phyloP scores from a whole-genome alignment of 2,329 filamentous ascomycete genomes.

The Microsporum audouinii region DNA sequence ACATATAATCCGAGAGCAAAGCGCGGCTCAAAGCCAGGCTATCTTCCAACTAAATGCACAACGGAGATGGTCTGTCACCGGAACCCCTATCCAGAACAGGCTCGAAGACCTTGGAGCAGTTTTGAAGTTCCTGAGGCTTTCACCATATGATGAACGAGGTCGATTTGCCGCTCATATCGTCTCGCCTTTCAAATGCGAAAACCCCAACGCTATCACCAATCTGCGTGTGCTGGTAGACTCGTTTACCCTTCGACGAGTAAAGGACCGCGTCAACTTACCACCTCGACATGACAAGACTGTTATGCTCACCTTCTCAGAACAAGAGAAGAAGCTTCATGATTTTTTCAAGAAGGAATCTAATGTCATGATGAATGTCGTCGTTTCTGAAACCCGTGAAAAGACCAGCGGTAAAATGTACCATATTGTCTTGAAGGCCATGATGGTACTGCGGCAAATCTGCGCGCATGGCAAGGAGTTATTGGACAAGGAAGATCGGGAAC shows the following conservation, averaged over 20 bases:
- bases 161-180: conserved; percentile 73
- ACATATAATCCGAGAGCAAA: conserved; percentile 81
- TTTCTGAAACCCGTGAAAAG: conserved; percentile 51
- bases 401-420: conserved; percentile 82
- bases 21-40: conserved; percentile 70
- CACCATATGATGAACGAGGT: conserved; percentile 68
- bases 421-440: conserved; percentile 82
- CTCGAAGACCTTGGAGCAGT: conserved; percentile 81
- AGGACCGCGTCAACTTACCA: conserved; percentile 80
- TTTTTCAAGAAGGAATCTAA: conserved; percentile 73
- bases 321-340: conserved; percentile 69
- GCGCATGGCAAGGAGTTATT: conserved; percentile 90
- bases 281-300: conserved; percentile 61
- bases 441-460: conserved; percentile 78
- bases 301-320: conserved; percentile 59
- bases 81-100: conserved; percentile 88
- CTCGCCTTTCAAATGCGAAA: conserved; percentile 73
- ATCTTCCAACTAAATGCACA: conserved; percentile 68
- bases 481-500: conserved; percentile 67
- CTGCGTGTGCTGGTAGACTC: conserved; percentile 83
- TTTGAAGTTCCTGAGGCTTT: conserved; percentile 71
- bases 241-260: conserved; percentile 82
- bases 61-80: conserved; percentile 92
- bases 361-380: conserved; percentile 66
- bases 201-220: conserved; percentile 58